Percentiles rank a stretch among this genome's conserved stretches.
phyloP scores from a whole-genome alignment of 2,329 filamentous ascomycete genomes.

The Monilinia fructicola region DNA sequence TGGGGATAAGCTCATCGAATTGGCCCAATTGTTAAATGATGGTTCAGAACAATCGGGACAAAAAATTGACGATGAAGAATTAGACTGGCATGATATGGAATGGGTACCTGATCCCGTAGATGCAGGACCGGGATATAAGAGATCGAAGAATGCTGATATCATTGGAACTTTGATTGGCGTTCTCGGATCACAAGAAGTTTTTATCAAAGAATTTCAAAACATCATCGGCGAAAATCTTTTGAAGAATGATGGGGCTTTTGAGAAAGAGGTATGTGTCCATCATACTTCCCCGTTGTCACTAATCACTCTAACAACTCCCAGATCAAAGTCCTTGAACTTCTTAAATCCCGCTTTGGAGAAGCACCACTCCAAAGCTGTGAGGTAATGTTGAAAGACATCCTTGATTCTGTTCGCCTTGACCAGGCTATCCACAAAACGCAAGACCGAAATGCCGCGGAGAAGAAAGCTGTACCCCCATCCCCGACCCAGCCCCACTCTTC shows the following conservation, averaged over 20 bases:
- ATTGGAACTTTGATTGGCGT: conserved; percentile 87
- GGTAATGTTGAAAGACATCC: conserved; percentile 93
- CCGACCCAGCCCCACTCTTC: conserved; percentile 49
- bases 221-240: conserved; percentile 83
- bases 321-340: conserved; percentile 76
- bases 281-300: conserved; percentile 11
- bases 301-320: conserved; percentile 38
- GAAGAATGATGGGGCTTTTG: conserved; percentile 65
- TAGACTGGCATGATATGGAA: conserved; percentile 88
- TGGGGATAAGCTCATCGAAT: conserved; percentile 60
- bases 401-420: conserved; percentile 77
- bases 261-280: conserved; percentile 57
- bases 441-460: conserved; percentile 40
- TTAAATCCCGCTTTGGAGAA: conserved; percentile 88
- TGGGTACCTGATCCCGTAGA: conserved; percentile 94
- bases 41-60: conserved; percentile 49
- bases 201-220: conserved; percentile 89
- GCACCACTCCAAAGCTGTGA: conserved; percentile 86
- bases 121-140: conserved; percentile 87
- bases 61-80: conserved; percentile 62
- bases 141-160: conserved; percentile 84
- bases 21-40: conserved; percentile 59
- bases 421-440: conserved; percentile 58
- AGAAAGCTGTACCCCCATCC: conserved; percentile 37
- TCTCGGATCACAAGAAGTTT: conserved; percentile 84